phyloP scores from a whole-genome alignment of 345 rosid species.

The Rhizophora mangle region DNA sequence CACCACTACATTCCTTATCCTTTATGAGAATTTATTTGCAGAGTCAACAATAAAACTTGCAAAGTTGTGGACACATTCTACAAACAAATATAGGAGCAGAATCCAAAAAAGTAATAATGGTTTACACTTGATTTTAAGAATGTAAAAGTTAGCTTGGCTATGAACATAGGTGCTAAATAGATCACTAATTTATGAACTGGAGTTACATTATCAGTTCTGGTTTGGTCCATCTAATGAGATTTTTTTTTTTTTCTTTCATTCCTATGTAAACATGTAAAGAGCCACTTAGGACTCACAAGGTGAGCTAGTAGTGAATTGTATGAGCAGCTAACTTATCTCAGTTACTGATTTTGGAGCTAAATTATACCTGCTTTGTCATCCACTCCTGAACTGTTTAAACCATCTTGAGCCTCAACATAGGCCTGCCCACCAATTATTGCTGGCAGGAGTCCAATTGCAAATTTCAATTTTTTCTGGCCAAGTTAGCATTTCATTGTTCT shows the following conservation, averaged over 20 bases:
- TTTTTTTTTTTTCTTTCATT: not conserved
- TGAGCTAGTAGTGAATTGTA: too few species aligned
- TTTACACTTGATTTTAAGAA: not conserved
- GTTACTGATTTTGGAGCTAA: not conserved
- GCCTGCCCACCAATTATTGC: slow-evolving; percentile 90
- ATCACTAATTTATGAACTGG: not conserved
- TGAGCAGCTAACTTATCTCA: not conserved
- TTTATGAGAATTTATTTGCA: too few species aligned
- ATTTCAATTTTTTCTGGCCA: slow-evolving; percentile 96
- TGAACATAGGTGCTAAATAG: not conserved
- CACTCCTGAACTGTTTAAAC: slow-evolving; percentile 73
- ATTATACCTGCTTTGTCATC: slow-evolving; percentile 78
- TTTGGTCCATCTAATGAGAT: not conserved
- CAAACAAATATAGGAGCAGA: not conserved
- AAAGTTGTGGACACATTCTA: not conserved
- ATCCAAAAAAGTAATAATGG: not conserved
- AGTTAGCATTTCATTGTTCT: slow-evolving; percentile 88
- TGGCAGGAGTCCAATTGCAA: slow-evolving; percentile 95
- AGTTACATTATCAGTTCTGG: not conserved
- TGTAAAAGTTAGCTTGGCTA: not conserved
- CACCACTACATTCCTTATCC: too few species aligned
- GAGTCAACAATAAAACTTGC: too few species aligned
- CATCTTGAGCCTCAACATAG: slow-evolving; percentile 96
- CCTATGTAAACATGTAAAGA: too few species aligned
- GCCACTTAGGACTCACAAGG: too few species aligned